phyloP scores from a whole-genome alignment of 208 protist genomes.

The Phytomonas sp. region DNA sequence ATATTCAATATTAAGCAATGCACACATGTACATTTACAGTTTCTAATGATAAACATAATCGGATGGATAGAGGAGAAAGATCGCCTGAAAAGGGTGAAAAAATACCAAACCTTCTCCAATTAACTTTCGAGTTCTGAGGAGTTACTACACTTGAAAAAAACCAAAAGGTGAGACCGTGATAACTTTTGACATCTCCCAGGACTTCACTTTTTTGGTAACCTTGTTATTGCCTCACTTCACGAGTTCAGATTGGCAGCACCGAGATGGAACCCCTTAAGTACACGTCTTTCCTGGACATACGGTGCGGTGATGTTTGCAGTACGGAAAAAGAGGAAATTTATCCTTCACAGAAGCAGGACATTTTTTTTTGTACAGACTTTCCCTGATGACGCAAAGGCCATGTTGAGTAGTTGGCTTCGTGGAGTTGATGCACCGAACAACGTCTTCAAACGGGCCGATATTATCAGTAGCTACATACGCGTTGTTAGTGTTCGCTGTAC shows the following conservation, averaged over 20 bases:
- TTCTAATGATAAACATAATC: background rate
- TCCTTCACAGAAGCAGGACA: slow-evolving; percentile 21
- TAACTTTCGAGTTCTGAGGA: background rate
- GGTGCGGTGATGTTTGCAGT: slow-evolving; percentile 39
- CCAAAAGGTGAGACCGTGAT: background rate
- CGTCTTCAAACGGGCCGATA: slow-evolving; percentile 42
- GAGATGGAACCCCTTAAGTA: slow-evolving; percentile 19
- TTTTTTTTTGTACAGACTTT: slow-evolving; percentile 21
- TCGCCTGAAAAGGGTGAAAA: background rate
- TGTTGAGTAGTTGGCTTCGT: slow-evolving; percentile 19
- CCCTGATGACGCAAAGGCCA: slow-evolving; percentile 24
- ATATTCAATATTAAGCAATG: background rate
- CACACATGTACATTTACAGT: background rate
- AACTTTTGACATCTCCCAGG: background rate
- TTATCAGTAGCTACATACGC: slow-evolving; percentile 23
- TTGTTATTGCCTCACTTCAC: slow-evolving; percentile 16
- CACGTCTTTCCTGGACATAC: slow-evolving; percentile 31
- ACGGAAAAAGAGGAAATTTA: slow-evolving; percentile 15
- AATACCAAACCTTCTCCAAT: background rate
- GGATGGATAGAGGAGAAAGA: background rate
- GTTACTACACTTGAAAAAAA: background rate
- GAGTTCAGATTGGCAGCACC: slow-evolving; percentile 25
- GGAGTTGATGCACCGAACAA: slow-evolving; percentile 45
- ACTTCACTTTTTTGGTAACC: background rate
- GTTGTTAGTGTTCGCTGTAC: slow-evolving; percentile 13